Conservation (phyloP, 1,284 basidiomycete species). For the Leucocoprinus gongylophorus region DNA sequence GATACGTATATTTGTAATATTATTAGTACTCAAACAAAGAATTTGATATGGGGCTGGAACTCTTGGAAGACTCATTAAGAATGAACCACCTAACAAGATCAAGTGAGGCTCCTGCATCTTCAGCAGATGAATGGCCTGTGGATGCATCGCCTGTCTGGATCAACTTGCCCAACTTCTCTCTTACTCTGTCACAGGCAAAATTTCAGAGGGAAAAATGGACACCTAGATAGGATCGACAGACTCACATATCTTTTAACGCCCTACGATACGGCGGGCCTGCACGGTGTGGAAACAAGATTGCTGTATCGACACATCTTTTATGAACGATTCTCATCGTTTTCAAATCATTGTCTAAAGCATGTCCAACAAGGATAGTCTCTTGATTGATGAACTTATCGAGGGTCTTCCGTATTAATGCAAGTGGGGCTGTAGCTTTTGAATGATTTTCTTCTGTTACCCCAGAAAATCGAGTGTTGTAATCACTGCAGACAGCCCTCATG, state of each 20-base stretch:
- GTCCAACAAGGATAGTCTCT: slow-evolving; percentile 79
- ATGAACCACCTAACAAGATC: slow-evolving; percentile 77
- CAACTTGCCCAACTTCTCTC: slow-evolving; percentile 65
- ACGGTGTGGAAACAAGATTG: slow-evolving; percentile 74
- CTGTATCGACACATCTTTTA: slow-evolving; percentile 76
- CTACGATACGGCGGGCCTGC: slow-evolving; percentile 73
- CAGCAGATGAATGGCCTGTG: slow-evolving; percentile 77
- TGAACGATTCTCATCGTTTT: slow-evolving; percentile 83
- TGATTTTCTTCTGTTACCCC: slow-evolving; percentile 67
- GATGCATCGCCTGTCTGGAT: slow-evolving; percentile 73
- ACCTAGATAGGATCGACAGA: background rate
- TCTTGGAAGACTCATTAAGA: slow-evolving; percentile 34
- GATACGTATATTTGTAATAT: background rate
- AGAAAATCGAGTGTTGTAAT: slow-evolving; percentile 87
- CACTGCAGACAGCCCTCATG: slow-evolving; percentile 40
- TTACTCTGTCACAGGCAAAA: slow-evolving; percentile 41
- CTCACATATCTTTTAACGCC: slow-evolving; percentile 75
- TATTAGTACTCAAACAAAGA: background rate
- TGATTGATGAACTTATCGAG: slow-evolving; percentile 66
- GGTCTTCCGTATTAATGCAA: slow-evolving; percentile 58
- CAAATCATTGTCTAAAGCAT: slow-evolving; percentile 86
- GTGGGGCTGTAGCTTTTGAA: slow-evolving; percentile 53
- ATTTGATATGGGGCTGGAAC: background rate
- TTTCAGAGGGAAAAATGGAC: background rate
- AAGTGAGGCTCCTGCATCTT: slow-evolving; percentile 79